These are phyloP conservation scores for Microdochium bolleyi DNA, from an alignment of 2,329 filamentous ascomycete species.

Conservation along the genomic window DNA sequence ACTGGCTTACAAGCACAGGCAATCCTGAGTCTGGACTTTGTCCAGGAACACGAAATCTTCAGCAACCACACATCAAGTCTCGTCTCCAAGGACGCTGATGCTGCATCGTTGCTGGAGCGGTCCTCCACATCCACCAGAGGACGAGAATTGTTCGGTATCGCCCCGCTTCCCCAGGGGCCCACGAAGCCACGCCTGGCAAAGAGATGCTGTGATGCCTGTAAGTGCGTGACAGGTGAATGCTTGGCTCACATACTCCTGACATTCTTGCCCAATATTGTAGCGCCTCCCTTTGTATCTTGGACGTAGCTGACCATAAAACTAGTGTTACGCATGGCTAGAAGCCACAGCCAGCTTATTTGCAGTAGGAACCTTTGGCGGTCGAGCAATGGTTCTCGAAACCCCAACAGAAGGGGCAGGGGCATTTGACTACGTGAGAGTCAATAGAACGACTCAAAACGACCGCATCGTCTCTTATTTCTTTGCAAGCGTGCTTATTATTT, in stretches of 20 bases:
- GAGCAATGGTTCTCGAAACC: not conserved
- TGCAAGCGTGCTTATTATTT: not conserved
- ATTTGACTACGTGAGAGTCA: not conserved
- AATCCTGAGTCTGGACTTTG: no score
- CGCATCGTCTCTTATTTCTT: not conserved
- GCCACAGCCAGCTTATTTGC: not conserved
- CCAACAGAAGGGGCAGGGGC: not conserved
- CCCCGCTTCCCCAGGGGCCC: no score
- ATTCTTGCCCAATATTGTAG: not conserved
- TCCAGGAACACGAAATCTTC: no score
- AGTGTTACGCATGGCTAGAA: not conserved
- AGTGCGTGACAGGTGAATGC: not conserved
- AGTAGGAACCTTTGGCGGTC: not conserved
- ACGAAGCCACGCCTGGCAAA: no score
- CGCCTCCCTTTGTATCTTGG: no score
- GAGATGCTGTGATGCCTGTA: not conserved
- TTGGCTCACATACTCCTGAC: not conserved
- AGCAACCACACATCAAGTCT: no score
- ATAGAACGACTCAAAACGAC: not conserved
- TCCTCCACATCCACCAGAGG: no score
- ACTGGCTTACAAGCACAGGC: no score
- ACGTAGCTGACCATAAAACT: not conserved
- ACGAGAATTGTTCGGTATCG: no score
- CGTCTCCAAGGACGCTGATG: no score
- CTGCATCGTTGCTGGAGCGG: no score